Base-by-base conservation (phyloP, 78 protist genomes). In the Dictyostelium citrinum region DNA sequence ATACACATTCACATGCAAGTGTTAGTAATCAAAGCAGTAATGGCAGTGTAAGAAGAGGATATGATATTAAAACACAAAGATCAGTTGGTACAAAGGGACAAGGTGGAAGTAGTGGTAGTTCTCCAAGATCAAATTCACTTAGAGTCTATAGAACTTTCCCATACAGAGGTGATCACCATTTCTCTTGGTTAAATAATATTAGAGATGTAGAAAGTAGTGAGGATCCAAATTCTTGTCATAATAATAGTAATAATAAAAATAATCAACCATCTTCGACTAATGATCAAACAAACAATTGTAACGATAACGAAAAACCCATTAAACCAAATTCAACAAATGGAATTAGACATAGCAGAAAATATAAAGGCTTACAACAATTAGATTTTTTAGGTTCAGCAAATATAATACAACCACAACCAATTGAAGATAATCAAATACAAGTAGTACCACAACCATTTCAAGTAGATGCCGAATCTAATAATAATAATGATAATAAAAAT, bases 251-350 rank as follows among this genome's bases (percentile, higher is more conserved):
- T 14, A 67, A 67, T 29, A 27, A 67, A 14, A 67, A 67, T 12
- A 29, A 29, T 11, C 64, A 20, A 39, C 20, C n/a, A 3, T 11
- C 22, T 24, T 5, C 31, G 7, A 29, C 43, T 17, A 60, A 60
- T 33, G 14, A 24, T 9, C 74, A 31, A 14, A 22, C 20, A 29
- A 9, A 74, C 12, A 20, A 58, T 60, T 9, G 29, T 60, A 24
- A n/a, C 29, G 70, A 60, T 60, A 58, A 8, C 12, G 51, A 76
- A 39, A 86, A 61, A 81, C 86, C 74, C 9, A 49, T 16, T 16
- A 81, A 86, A 67, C 93, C 93, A 86, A 43, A 77, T n/a, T 86
- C 93, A 43, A 86, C 93, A 27, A 86, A 86, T 77, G 93, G 85
- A 58, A 41, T 86, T 12, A 64, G 93, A 61, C 93, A 86, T 67